A percentile compares a stretch with the other conserved stretches of the same genome.
Evolutionary conservation across 257 asterid genomes (phyloP).

Genomic region (Ilex aquifolium): DNA sequence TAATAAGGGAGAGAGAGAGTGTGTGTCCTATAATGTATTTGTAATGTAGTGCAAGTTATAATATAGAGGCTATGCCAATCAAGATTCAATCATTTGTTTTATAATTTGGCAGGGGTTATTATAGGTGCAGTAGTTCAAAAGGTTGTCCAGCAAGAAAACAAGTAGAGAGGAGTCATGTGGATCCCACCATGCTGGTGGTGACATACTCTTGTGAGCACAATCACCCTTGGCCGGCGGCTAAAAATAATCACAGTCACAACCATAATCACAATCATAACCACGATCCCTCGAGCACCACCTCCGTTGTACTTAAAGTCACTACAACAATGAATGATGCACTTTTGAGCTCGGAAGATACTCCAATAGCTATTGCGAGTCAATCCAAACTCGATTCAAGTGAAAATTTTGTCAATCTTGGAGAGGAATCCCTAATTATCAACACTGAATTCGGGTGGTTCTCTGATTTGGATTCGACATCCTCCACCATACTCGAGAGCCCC

Average conservation of each 20-base stretch:
- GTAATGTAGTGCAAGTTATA: too few relatives aligned
- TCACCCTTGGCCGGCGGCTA: slow-evolving; percentile 66
- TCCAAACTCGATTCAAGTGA: slow-evolving; percentile 20
- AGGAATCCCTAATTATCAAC: slow-evolving; percentile 13
- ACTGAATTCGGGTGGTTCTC: slow-evolving; percentile 62
- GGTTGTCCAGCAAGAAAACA: slow-evolving; percentile 97
- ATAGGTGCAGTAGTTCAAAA: slow-evolving; percentile 90
- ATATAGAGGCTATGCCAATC: too few relatives aligned
- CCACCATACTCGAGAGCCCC: slow-evolving; percentile 52
- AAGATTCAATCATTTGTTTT: too few relatives aligned
- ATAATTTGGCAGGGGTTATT: slow-evolving; percentile 61
- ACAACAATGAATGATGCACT: neutral
- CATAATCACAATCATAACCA: slow-evolving; percentile 23
- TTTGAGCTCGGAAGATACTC: slow-evolving; percentile 22
- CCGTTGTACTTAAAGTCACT: neutral
- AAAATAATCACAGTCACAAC: slow-evolving; percentile 20
- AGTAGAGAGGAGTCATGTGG: slow-evolving; percentile 72
- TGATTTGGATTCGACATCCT: slow-evolving; percentile 53
- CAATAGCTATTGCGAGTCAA: slow-evolving; percentile 13
- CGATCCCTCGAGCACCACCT: neutral
- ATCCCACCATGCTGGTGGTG: slow-evolving; percentile 64
- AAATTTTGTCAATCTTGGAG: slow-evolving; percentile 27
- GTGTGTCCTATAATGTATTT: too few relatives aligned
- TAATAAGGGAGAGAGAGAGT: too few relatives aligned
- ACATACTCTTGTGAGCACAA: slow-evolving; percentile 88